Percentiles rank a stretch among this genome's conserved stretches.
Evolutionary conservation across 139 green algal species (phyloP).

Genomic region (Dunaliella sp.): DNA sequence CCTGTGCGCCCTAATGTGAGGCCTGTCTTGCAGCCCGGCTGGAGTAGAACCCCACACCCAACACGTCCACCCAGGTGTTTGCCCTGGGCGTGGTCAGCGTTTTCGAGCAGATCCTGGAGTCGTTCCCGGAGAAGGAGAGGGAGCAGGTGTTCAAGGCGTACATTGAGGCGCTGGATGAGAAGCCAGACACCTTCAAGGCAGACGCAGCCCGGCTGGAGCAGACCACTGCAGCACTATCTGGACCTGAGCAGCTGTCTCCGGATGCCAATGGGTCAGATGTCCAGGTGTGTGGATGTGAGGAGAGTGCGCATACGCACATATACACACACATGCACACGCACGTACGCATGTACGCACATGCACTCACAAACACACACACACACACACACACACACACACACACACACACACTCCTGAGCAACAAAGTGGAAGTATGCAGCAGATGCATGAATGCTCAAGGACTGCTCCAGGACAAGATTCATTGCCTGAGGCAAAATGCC

Average conservation of each 20-base stretch:
- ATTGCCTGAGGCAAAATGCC: no score
- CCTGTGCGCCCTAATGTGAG: neutral
- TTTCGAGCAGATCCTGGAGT: conserved; percentile 87
- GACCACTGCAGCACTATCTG: conserved; percentile 35
- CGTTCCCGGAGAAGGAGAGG: conserved; percentile 38
- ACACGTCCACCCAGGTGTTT: conserved; percentile 61
- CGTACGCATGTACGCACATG: conserved; percentile 8
- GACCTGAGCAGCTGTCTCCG: conserved; percentile 47
- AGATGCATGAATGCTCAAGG: no score
- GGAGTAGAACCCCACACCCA: no score
- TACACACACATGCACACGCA: neutral
- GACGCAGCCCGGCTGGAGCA: conserved; percentile 67
- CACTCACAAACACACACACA: neutral
- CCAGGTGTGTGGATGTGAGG: conserved; percentile 26
- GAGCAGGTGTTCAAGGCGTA: conserved; percentile 75
- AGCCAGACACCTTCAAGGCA: conserved; percentile 62
- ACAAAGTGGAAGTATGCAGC: no score
- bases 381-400: neutral
- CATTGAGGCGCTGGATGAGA: conserved; percentile 73
- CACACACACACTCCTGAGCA: no score
- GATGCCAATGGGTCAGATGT: conserved; percentile 55
- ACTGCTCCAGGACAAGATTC: no score
- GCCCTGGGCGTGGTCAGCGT: conserved; percentile 85
- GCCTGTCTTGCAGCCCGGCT: neutral
- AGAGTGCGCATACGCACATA: neutral